Evolutionary conservation across 1,284 basidiomycete genomes (phyloP), one percentile per base, ranked within the genome.

Genomic region (Leucoagaricus sp.): DNA sequence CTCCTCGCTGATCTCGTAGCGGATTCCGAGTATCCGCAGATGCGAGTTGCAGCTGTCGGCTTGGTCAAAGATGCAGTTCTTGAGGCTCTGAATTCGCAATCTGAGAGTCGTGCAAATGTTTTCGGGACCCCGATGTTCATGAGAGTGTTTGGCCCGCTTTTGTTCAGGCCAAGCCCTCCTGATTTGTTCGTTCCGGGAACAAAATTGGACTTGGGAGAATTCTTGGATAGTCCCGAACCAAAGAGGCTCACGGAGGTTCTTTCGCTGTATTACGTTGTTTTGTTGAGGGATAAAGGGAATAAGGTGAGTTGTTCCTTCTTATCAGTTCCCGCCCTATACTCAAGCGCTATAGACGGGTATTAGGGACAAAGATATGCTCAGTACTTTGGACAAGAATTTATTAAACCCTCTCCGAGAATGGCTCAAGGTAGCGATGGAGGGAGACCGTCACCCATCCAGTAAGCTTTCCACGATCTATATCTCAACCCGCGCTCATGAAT

Each of bases 21-120:
- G 7, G 73, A 80, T 49, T 66, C 67, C 7, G 70, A 78, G 15
- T 79, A 81, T 47, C 83, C 83, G 0, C 84, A 86, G 63, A 85
- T 91, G 77, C 77, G 83, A 8, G 79, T 83, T 0, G 85, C 88
- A 0, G 80, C 84, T 0, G 75, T 91, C 1, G 84, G 85, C 0
- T 72, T 91, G 4, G 74, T 89, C 2, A 89, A 86, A 66, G 86
- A 89, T 53, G 80, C 82, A 0, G 71, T 85, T 1, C 67, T 91
- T 4, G 77, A 84, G 51, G 81, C 76, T 1, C 68, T 89, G 9
- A 23, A 41, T 8, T 23, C 49, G 2, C 19, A 29, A 8, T 53
- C 65, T 15, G 45, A 53, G 4, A 53, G 68, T 10, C 58, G 61
- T 38, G 66, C 71, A 8, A 76, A 75, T 56, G 57, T 78, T 0